Evolutionary conservation across 768 basidiomycete species (phyloP), one percentile per base, ranked within the genome.

Genomic region (Suillus americanus): DNA sequence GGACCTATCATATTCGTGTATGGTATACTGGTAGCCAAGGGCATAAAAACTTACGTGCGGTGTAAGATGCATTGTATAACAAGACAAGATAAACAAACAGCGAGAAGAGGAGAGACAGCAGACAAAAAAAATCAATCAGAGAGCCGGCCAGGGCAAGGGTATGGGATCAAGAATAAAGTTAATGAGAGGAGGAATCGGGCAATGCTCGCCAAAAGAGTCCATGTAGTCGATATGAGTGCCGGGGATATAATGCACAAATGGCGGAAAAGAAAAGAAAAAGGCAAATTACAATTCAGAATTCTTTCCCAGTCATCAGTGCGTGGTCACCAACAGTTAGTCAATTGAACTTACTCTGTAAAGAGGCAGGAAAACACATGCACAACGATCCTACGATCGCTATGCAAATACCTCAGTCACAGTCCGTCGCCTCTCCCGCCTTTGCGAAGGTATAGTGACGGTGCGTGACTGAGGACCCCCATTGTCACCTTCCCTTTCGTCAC

Each of bases 351-450:
- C 75, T 72, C 72, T 65, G 25, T 10, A 40, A 28, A 40, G 57
- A 56, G 65, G 61, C 41, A 43, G 46, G 64, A 56, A 56, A 60
- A 50, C 51, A 63, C 23, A 41, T 35, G 43, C 54, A 45, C 40
- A 30, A n/a, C 38, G 35, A 61, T 67, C 69, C 61, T 60, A 69
- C 37, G 6, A 64, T 67, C 62, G 66, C 61, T 55, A 56, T 55
- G 71, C 60, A 66, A 83, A 83, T 63, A 84, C 80, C 66, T 84
- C 83, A n/a, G 81, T 83, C 51, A 84, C 78, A 41, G 83, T 85
- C 41, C 82, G 76, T 57, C 83, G 75, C n/a, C 83, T 76, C 63
- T 83, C 82, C 65, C 74, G 75, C 51, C 78, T 64, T 69, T 75
- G 66, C 60, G 74, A 64, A 66, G 74, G 67, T 61, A 76, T 61